Evolutionary conservation across 179 eudicot species (phyloP).

Genomic region (Carnegiea gigantea): DNA sequence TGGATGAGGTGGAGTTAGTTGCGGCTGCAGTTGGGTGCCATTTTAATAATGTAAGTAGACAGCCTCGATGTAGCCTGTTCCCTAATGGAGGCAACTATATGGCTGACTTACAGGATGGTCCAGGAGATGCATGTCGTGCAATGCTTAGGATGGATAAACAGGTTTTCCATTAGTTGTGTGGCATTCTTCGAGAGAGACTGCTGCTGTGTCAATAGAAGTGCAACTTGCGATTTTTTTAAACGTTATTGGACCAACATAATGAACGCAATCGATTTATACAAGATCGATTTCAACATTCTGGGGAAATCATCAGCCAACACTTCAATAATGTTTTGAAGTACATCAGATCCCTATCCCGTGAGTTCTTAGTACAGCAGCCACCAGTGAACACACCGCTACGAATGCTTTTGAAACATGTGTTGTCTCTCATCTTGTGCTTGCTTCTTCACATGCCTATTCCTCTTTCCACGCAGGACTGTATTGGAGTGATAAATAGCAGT

Average conservation of each 20-base stretch:
- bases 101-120: slow-evolving; percentile 57
- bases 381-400: slow-evolving; percentile 56
- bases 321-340: slow-evolving; percentile 81
- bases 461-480: slow-evolving; percentile 54
- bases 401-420: slow-evolving; percentile 19
- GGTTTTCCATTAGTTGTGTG: slow-evolving; percentile 54
- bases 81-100: slow-evolving; percentile 51
- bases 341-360: slow-evolving; percentile 66
- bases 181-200: slow-evolving; percentile 56
- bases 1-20: slow-evolving; percentile 79
- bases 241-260: slow-evolving; percentile 56
- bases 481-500: slow-evolving; percentile 75
- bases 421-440: background rate
- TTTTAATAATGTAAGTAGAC: slow-evolving; percentile 45
- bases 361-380: slow-evolving; percentile 55
- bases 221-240: slow-evolving; percentile 78
- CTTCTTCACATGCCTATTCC: background rate
- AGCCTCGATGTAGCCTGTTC: slow-evolving; percentile 47
- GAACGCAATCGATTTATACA: slow-evolving; percentile 79
- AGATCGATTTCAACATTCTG: slow-evolving; percentile 75
- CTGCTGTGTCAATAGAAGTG: slow-evolving; percentile 76
- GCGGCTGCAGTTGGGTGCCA: slow-evolving; percentile 82
- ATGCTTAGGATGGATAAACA: slow-evolving; percentile 79
- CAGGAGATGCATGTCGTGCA: slow-evolving; percentile 59
- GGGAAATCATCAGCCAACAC: slow-evolving; percentile 79